phyloP scores from a whole-genome alignment of 176 grass and related monocot genomes.

The Miscanthus lutarioriparius region DNA sequence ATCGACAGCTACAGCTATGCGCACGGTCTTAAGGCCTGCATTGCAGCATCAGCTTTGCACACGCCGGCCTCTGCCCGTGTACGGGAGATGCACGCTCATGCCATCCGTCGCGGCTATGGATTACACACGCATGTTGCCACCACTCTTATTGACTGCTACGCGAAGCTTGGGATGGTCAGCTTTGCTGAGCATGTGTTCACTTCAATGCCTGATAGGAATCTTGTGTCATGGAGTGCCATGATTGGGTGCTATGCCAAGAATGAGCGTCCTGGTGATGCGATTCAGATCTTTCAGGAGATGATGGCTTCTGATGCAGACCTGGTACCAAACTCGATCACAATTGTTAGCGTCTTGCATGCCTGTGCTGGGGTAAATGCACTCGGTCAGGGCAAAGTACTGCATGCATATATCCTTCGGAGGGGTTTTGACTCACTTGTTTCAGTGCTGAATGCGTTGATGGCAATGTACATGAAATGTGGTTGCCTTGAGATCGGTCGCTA shows the following conservation, averaged over 20 bases:
- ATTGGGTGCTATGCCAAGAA: constrained; percentile 81
- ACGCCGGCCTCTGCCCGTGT: constrained; percentile 39
- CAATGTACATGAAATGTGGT: constrained; percentile 80
- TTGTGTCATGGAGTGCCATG: constrained; percentile 96
- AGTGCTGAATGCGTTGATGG: constrained; percentile 63
- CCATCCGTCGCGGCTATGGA: constrained; percentile 34
- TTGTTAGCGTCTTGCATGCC: constrained; percentile 59
- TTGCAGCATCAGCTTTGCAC: constrained; percentile 52
- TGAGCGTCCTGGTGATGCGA: constrained; percentile 66
- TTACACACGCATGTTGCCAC: constrained; percentile 65
- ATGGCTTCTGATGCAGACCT: constrained; percentile 46
- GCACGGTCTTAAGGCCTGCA: constrained; percentile 80
- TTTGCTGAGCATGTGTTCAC: constrained; percentile 58
- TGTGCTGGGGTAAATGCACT: constrained; percentile 55
- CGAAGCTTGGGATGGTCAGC: constrained; percentile 58
- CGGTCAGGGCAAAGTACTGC: constrained; percentile 57
- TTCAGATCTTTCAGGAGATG: constrained; percentile 77
- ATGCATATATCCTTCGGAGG: constrained; percentile 65
- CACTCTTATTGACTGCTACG: constrained; percentile 82
- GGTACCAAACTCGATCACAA: constrained; percentile 61
- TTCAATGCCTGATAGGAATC: constrained; percentile 59
- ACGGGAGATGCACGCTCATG: constrained; percentile 58
- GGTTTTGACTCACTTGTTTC: constrained; percentile 55
- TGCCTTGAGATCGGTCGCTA: constrained; percentile 37
- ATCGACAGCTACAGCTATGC: constrained; percentile 82